Percentiles rank a stretch among this genome's conserved stretches.
Conservation (phyloP, 352 stramenopile genomes). For the Globisporangium viniferum region DNA sequence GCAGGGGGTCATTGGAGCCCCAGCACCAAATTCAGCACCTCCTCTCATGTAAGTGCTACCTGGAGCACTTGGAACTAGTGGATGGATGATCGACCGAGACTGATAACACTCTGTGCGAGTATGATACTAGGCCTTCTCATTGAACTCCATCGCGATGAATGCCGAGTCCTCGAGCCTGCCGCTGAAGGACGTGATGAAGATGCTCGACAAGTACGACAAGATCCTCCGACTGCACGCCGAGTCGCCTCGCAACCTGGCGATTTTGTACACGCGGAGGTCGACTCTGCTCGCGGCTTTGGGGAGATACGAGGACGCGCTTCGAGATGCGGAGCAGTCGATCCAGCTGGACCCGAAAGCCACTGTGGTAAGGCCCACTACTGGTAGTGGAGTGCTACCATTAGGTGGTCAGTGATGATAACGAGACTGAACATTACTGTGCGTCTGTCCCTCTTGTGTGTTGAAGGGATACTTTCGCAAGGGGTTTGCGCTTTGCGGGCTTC, state of each 20-base stretch:
- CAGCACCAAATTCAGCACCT: slow-evolving; percentile 1
- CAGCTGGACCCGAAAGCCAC: slow-evolving; percentile 46
- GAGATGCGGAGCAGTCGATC: slow-evolving; percentile 55
- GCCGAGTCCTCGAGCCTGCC: slow-evolving; percentile 22
- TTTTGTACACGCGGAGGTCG: slow-evolving; percentile 53
- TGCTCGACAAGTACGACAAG: slow-evolving; percentile 70
- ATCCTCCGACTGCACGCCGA: slow-evolving; percentile 53
- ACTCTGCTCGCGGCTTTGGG: slow-evolving; percentile 57
- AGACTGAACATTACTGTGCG: background rate
- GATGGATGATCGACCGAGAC: no score
- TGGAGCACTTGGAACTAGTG: background rate
- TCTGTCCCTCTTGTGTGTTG: background rate
- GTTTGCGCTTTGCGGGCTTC: slow-evolving; percentile 51
- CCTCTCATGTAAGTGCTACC: background rate
- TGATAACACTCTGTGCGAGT: no score
- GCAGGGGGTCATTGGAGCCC: background rate
- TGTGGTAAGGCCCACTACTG: slow-evolving; percentile 22
- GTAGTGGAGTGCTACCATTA: background rate
- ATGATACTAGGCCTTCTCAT: slow-evolving; percentile 10
- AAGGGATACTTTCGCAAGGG: slow-evolving; percentile 73
- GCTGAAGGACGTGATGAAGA: slow-evolving; percentile 24
- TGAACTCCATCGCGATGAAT: slow-evolving; percentile 23
- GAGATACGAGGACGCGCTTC: slow-evolving; percentile 37
- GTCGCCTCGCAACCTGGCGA: slow-evolving; percentile 49
- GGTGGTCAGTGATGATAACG: background rate